phyloP scores from a whole-genome alignment of 257 asterid genomes.

The Rhazya stricta region DNA sequence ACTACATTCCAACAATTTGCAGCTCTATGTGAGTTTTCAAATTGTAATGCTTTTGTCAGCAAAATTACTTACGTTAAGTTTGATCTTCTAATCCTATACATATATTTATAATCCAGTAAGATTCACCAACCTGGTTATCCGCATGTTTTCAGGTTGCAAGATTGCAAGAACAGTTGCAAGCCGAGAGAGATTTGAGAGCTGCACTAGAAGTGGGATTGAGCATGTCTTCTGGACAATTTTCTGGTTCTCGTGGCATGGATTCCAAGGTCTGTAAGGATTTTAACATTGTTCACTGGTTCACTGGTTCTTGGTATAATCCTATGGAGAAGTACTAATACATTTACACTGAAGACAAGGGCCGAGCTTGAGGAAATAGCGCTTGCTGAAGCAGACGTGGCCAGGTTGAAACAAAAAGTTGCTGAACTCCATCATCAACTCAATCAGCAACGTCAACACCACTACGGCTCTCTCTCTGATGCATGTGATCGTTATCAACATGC shows the following conservation, averaged over 20 bases:
- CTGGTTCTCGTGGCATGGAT: constrained; percentile 81
- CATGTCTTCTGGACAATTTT: constrained; percentile 82
- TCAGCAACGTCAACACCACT: constrained; percentile 92
- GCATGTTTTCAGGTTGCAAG: constrained; percentile 55
- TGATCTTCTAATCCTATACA: background rate
- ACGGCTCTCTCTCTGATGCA: constrained; percentile 69
- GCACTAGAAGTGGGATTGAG: constrained; percentile 94
- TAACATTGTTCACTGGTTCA: constrained; percentile 2
- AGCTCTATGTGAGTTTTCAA: background rate
- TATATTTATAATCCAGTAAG: background rate
- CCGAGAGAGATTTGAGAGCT: constrained; percentile 92
- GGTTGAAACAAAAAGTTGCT: constrained; percentile 95
- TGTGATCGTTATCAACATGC: constrained; percentile 55
- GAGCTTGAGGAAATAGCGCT: constrained; percentile 99
- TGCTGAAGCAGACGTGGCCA: constrained; percentile 96
- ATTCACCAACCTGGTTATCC: background rate
- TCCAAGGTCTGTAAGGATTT: constrained; percentile 58
- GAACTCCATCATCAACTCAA: constrained; percentile 93
- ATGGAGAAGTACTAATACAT: constrained; percentile 10
- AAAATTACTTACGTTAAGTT: background rate
- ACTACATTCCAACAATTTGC: background rate
- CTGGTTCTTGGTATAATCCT: background rate
- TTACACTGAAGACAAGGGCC: constrained; percentile 68
- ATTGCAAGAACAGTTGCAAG: constrained; percentile 97
- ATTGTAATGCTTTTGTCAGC: background rate